Percentiles rank a stretch among this genome's conserved stretches.
These are phyloP conservation scores for Paecilomyces niveus DNA, from an alignment of 2,329 filamentous ascomycete species.

Conservation along the genomic window DNA sequence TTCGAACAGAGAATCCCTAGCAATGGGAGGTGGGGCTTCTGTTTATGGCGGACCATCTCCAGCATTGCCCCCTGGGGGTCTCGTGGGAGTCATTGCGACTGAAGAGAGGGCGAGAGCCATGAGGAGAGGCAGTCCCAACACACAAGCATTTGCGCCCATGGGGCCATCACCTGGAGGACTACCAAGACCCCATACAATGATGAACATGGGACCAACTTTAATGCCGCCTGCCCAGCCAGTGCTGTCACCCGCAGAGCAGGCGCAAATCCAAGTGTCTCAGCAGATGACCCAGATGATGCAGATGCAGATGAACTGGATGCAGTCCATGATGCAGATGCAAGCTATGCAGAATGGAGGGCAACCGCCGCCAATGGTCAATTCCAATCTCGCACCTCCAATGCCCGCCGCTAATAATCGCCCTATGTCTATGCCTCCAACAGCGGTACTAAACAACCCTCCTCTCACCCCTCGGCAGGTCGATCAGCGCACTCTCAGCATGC, in stretches of 20 bases:
- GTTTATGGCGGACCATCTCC: constrained; percentile 32
- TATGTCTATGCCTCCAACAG: constrained; percentile 41
- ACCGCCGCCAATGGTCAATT: constrained; percentile 23
- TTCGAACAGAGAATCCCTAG: constrained; percentile 65
- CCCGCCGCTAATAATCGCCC: constrained; percentile 31
- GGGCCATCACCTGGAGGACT: constrained; percentile 19
- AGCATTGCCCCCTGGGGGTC: constrained; percentile 60
- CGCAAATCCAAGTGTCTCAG: constrained; percentile 71
- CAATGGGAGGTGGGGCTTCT: constrained; percentile 55
- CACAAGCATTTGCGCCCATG: constrained; percentile 42
- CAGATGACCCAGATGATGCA: constrained; percentile 86
- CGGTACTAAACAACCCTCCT: constrained; percentile 14
- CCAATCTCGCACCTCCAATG: constrained; percentile 18
- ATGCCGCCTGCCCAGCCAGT: constrained; percentile 15
- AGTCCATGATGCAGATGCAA: constrained; percentile 60
- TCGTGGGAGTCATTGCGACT: constrained; percentile 80
- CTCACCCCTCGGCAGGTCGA: constrained; percentile 25
- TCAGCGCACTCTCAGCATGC: constrained; percentile 74
- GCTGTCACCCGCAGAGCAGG: constrained; percentile 59
- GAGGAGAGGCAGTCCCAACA: constrained; percentile 69
- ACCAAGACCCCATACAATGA: constrained; percentile 32
- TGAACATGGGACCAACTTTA: constrained; percentile 13
- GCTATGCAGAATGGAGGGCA: constrained; percentile 28
- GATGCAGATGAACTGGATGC: constrained; percentile 93
- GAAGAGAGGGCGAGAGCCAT: constrained; percentile 74